phyloP scores from a whole-genome alignment of 202 grass and related monocot genomes.

The Panicum virgatum region DNA sequence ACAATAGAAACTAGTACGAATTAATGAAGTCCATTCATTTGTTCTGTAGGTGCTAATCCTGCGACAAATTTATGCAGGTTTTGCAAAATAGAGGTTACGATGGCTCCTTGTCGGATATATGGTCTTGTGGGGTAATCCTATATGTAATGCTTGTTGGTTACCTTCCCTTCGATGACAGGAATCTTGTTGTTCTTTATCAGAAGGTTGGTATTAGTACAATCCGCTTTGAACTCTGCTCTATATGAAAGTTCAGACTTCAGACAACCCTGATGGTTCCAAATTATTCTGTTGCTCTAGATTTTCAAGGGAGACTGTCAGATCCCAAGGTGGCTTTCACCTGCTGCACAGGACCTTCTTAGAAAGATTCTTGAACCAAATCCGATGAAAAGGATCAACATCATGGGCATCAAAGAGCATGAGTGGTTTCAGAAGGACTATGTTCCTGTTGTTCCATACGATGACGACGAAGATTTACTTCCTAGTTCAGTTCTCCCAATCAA shows the following conservation, averaged over 20 bases:
- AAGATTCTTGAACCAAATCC: slow-evolving; percentile 88
- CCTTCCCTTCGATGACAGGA: slow-evolving; percentile 92
- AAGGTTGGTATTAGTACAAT: slow-evolving; percentile 47
- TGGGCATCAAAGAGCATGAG: slow-evolving; percentile 60
- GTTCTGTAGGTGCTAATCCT: neutral
- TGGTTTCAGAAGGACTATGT: slow-evolving; percentile 82
- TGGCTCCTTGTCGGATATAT: slow-evolving; percentile 80
- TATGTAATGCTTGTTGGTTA: slow-evolving; percentile 77
- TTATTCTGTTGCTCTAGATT: slow-evolving; percentile 55
- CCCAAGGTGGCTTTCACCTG: slow-evolving; percentile 71
- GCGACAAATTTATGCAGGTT: slow-evolving; percentile 47
- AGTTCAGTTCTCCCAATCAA: slow-evolving; percentile 41
- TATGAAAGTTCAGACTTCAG: neutral
- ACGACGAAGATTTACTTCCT: slow-evolving; percentile 53
- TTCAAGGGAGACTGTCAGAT: slow-evolving; percentile 75
- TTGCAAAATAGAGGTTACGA: slow-evolving; percentile 90
- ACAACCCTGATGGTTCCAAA: neutral
- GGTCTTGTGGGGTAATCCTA: slow-evolving; percentile 97
- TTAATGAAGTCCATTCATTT: neutral
- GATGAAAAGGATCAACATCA: slow-evolving; percentile 60
- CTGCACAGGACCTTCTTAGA: slow-evolving; percentile 56
- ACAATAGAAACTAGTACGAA: neutral
- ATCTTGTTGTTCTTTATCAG: slow-evolving; percentile 94
- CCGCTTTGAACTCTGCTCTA: neutral
- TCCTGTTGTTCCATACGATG: slow-evolving; percentile 53